These are phyloP conservation scores for Corinectria fuckeliana DNA, from an alignment of 2,329 filamentous ascomycete species.

Conservation along the genomic window DNA sequence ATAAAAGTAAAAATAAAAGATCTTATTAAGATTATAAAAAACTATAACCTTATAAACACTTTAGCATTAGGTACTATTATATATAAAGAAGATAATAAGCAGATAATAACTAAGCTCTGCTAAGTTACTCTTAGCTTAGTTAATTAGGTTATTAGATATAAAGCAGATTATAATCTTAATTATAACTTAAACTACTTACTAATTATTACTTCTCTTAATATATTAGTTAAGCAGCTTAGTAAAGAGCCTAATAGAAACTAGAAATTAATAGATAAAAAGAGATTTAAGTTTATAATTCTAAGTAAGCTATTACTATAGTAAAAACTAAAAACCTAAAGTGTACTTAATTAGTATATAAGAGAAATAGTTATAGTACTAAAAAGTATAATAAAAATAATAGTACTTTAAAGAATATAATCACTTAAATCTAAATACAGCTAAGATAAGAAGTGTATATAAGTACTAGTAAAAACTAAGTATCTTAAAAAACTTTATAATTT, in stretches of 20 bases:
- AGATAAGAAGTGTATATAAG: not conserved
- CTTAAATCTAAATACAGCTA: not conserved
- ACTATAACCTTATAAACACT: not conserved
- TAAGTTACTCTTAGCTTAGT: not conserved
- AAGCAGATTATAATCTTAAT: not conserved
- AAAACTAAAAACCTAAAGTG: not conserved
- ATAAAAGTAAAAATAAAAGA: constrained; percentile 1
- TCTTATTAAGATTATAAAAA: constrained; percentile 1
- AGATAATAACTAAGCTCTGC: not conserved
- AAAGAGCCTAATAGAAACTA: not conserved
- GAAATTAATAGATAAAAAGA: not conserved
- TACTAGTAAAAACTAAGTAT: not conserved
- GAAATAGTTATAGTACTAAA: not conserved
- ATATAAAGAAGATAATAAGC: not conserved
- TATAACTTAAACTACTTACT: not conserved
- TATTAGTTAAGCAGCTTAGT: not conserved
- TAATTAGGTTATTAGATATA: not conserved
- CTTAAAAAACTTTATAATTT: not conserved
- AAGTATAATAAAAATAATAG: not conserved
- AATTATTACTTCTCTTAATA: not conserved
- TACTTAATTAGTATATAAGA: not conserved
- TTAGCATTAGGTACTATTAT: not conserved
- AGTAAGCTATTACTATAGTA: not conserved
- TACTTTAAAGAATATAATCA: not conserved
- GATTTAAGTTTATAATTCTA: not conserved